Conservation (phyloP, 164 flowering plant genomes). For the Vitis labrusca region DNA sequence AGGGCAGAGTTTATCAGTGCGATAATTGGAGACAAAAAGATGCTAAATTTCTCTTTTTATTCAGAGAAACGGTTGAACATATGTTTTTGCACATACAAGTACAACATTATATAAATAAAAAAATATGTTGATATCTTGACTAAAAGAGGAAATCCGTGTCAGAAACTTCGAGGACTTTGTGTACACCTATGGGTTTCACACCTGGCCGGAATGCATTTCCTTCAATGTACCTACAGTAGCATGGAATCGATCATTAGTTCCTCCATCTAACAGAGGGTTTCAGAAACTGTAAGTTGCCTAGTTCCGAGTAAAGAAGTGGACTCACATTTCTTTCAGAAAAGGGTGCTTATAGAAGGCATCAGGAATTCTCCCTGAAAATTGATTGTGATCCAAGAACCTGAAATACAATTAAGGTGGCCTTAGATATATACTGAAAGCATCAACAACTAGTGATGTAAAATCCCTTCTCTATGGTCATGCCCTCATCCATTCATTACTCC, state of each 20-base stretch:
- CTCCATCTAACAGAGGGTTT: not conserved
- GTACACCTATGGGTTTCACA: slow-evolving; percentile 76
- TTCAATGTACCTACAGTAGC: slow-evolving; percentile 77
- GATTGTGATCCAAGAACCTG: slow-evolving; percentile 98
- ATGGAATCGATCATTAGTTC: not conserved
- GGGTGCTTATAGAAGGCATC: slow-evolving; percentile 87
- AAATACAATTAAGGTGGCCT: slow-evolving; percentile 8
- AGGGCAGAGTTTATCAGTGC: too few relatives aligned
- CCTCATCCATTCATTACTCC: not conserved
- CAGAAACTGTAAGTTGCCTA: not conserved
- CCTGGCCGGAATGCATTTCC: slow-evolving; percentile 83
- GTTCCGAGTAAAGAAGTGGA: not conserved
- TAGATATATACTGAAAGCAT: not conserved
- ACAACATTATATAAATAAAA: slow-evolving; percentile 4
- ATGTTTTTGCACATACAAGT: not conserved
- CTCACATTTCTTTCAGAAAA: slow-evolving; percentile 89
- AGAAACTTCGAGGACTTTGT: slow-evolving; percentile 82
- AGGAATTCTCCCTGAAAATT: slow-evolving; percentile 83
- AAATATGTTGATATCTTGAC: slow-evolving; percentile 10
- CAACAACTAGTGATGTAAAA: too few relatives aligned
- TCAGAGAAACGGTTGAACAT: not conserved
- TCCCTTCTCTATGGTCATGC: too few relatives aligned
- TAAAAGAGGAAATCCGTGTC: slow-evolving; percentile 80
- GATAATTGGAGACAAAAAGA: too few relatives aligned
- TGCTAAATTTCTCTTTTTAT: slow-evolving; percentile 7